These are phyloP conservation scores for Mayamaea pseudoterrestris DNA, from an alignment of 108 stramenopile species.

Conservation along the genomic window DNA sequence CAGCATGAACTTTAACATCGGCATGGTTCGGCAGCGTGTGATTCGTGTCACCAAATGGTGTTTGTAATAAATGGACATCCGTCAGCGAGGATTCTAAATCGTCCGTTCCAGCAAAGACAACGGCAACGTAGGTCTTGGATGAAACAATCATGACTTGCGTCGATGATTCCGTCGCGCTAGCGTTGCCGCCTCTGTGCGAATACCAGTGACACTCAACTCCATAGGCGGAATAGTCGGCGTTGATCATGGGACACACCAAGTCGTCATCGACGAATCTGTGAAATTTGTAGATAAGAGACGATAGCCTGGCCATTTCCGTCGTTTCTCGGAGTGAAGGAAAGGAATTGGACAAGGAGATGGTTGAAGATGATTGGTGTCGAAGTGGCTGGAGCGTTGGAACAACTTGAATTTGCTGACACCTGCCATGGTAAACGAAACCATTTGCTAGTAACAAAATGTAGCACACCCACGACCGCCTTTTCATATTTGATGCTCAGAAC, in stretches of 20 bases:
- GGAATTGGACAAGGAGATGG: too few relatives aligned
- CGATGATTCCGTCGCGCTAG: too few relatives aligned
- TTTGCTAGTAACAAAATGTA: too few relatives aligned
- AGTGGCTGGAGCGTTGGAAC: too few relatives aligned
- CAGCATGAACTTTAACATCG: constrained; percentile 39
- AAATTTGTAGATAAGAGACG: constrained; percentile 24
- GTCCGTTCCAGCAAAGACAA: constrained; percentile 79
- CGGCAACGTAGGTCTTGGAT: constrained; percentile 34
- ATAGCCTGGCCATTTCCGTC: constrained; percentile 25
- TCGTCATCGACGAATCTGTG: constrained; percentile 1
- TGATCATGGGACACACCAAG: constrained; percentile 4
- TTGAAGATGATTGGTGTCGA: too few relatives aligned
- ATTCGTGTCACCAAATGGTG: constrained; percentile 38
- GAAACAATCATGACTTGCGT: constrained; percentile 62
- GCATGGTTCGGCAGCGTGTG: constrained; percentile 5
- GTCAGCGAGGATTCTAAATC: constrained; percentile 52
- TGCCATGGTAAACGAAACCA: too few relatives aligned
- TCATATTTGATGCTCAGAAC: too few relatives aligned
- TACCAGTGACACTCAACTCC: constrained; percentile 53
- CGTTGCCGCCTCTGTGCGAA: constrained; percentile 29
- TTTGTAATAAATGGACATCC: constrained; percentile 49
- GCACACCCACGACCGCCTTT: too few relatives aligned
- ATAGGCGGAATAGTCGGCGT: constrained; percentile 6
- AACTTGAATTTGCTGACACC: too few relatives aligned
- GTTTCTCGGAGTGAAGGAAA: constrained; percentile 31